Percentiles rank a stretch among this genome's conserved stretches.
Conservation (phyloP, 495 filamentous ascomycete species). For the Daldinia caldariorum region DNA sequence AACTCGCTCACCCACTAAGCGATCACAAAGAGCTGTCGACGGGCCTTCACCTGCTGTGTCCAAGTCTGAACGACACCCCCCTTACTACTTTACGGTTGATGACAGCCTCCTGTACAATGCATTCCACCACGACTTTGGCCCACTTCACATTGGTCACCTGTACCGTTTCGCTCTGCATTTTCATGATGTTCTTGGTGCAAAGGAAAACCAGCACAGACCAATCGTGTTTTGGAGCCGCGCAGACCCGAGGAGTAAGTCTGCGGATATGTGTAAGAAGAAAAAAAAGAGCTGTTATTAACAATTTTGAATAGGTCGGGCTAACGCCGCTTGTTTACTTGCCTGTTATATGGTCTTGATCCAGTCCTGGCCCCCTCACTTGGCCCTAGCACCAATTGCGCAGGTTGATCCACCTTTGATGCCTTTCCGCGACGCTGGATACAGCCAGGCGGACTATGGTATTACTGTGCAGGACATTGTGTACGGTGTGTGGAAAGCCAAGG, state of each 20-base stretch:
- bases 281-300: slow-evolving; percentile 30
- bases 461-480: slow-evolving; percentile 98
- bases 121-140: slow-evolving; percentile 98
- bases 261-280: background rate
- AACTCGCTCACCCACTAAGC: slow-evolving; percentile 73
- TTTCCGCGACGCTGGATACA: slow-evolving; percentile 97
- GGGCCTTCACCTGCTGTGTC: slow-evolving; percentile 58
- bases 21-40: slow-evolving; percentile 71
- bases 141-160: slow-evolving; percentile 94
- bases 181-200: slow-evolving; percentile 91
- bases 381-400: slow-evolving; percentile 95
- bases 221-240: slow-evolving; percentile 95
- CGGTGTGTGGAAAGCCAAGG: slow-evolving; percentile 98
- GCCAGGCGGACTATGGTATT: slow-evolving; percentile 94
- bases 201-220: slow-evolving; percentile 77
- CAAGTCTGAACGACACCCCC: slow-evolving; percentile 60
- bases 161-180: slow-evolving; percentile 95
- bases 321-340: slow-evolving; percentile 94
- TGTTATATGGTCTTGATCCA: slow-evolving; percentile 99
- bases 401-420: slow-evolving; percentile 97
- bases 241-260: slow-evolving; percentile 81
- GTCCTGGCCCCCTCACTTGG: slow-evolving; percentile 96
- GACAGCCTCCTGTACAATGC: slow-evolving; percentile 94
- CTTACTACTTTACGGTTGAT: slow-evolving; percentile 96
- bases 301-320: slow-evolving; percentile 73